These are phyloP conservation scores for Coemansia guatemalensis DNA, from an alignment of 192 early-diverging fungal genomes.

Conservation along the genomic window DNA sequence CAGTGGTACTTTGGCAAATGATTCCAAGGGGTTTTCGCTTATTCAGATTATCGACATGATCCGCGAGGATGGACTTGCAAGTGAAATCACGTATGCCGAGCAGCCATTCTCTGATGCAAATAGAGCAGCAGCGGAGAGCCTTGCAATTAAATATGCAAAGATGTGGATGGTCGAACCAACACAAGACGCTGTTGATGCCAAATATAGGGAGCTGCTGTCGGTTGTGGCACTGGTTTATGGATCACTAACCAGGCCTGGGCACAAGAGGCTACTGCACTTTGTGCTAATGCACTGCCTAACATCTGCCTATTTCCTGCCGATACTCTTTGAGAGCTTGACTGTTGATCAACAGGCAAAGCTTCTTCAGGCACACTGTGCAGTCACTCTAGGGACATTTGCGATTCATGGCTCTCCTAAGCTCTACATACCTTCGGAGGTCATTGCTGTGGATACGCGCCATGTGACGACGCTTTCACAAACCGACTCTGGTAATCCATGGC, in stretches of 20 bases:
- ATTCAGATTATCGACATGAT: slow-evolving; percentile 36
- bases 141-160: slow-evolving; percentile 36
- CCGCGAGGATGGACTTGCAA: slow-evolving; percentile 31
- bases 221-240: slow-evolving; percentile 39
- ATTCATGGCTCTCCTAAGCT: slow-evolving; percentile 48
- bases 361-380: slow-evolving; percentile 44
- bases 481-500: slow-evolving; percentile 47
- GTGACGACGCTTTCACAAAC: background rate
- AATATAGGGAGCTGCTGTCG: slow-evolving; percentile 46
- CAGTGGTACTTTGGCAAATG: background rate
- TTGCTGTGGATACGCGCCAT: slow-evolving; percentile 14
- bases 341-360: slow-evolving; percentile 44
- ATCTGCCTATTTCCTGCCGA: slow-evolving; percentile 55
- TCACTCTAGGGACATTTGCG: slow-evolving; percentile 39
- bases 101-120: slow-evolving; percentile 1
- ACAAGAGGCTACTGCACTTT: slow-evolving; percentile 31
- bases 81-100: slow-evolving; percentile 12
- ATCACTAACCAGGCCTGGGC: slow-evolving; percentile 29
- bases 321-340: slow-evolving; percentile 32
- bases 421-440: slow-evolving; percentile 24
- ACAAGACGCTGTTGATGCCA: slow-evolving; percentile 34
- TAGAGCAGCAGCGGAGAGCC: slow-evolving; percentile 6
- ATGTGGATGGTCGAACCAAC: slow-evolving; percentile 43
- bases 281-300: slow-evolving; percentile 57
- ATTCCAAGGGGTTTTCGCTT: slow-evolving; percentile 17